Conservation (phyloP, 1,139 yeast species). For the Protomyces gravidus region DNA sequence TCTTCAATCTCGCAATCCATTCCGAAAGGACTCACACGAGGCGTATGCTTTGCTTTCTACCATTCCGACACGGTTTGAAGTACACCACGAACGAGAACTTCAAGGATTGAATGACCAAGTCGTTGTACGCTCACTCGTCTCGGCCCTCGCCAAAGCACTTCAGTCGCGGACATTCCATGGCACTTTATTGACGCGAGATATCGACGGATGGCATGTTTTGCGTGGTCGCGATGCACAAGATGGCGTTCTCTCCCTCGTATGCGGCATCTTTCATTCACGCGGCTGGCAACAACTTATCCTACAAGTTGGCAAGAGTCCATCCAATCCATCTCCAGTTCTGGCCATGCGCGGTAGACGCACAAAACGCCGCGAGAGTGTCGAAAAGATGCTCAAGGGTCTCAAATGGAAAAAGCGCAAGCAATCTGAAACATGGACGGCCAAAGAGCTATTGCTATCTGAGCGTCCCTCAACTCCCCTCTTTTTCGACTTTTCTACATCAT, state of each 20-base stretch:
- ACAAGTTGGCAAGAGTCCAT: neutral
- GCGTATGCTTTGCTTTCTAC: neutral
- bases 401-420: neutral
- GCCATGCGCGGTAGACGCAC: neutral
- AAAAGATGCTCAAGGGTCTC: neutral
- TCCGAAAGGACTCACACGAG: neutral
- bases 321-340: neutral
- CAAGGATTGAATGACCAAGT: neutral
- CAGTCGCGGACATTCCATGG: neutral
- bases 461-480: neutral
- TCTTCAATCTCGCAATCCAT: neutral
- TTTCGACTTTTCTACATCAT: neutral
- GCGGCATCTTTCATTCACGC: neutral
- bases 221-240: neutral
- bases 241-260: neutral
- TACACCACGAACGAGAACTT: neutral
- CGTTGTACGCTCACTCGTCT: neutral
- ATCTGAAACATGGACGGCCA: neutral
- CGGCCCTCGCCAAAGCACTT: neutral
- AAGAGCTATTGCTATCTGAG: neutral
- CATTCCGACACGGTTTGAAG: neutral
- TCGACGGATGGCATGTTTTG: neutral
- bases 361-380: slow-evolving; percentile 2
- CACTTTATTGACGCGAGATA: neutral
- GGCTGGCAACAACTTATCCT: neutral